Percentiles rank a stretch among this genome's conserved stretches.
phyloP scores from a whole-genome alignment of 768 basidiomycete genomes.

The Macrocybe gigantea region DNA sequence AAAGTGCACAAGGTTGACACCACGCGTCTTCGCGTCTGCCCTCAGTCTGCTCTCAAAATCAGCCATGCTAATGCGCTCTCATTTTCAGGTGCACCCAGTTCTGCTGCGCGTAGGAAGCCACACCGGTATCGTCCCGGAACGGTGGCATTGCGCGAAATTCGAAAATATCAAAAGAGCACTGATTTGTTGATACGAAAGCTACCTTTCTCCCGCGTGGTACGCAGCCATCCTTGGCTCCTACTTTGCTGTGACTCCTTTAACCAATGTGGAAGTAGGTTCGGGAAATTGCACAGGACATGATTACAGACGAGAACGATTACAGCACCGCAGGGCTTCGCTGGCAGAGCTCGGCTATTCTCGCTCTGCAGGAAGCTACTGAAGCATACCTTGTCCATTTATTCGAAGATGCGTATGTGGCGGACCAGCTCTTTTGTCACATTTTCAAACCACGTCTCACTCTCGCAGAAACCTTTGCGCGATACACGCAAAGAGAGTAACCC shows the following conservation, averaged over 20 bases:
- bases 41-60: slow-evolving; percentile 5
- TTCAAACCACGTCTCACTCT: slow-evolving; percentile 5
- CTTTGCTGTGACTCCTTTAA: neutral
- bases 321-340: slow-evolving; percentile 67
- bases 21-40: neutral
- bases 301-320: slow-evolving; percentile 65
- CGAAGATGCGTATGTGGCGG: slow-evolving; percentile 86
- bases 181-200: slow-evolving; percentile 83
- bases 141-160: slow-evolving; percentile 84
- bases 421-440: neutral
- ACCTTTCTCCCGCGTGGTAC: slow-evolving; percentile 87
- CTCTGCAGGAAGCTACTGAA: slow-evolving; percentile 95
- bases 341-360: slow-evolving; percentile 93
- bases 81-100: neutral
- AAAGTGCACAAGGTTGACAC: too few relatives aligned
- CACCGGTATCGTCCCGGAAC: slow-evolving; percentile 85
- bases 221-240: slow-evolving; percentile 21
- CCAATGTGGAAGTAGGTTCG: slow-evolving; percentile 64
- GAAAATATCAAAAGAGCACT: slow-evolving; percentile 92
- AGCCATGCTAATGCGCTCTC: neutral
- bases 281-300: slow-evolving; percentile 91
- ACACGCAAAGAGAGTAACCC: slow-evolving; percentile 95
- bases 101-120: slow-evolving; percentile 33
- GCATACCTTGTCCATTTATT: slow-evolving; percentile 94
- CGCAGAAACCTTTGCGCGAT: slow-evolving; percentile 91